A percentile compares a stretch with the other conserved stretches of the same genome.
Evolutionary conservation across 208 protist species (phyloP).

Genomic region (Acanthamoeba divionensis): DNA sequence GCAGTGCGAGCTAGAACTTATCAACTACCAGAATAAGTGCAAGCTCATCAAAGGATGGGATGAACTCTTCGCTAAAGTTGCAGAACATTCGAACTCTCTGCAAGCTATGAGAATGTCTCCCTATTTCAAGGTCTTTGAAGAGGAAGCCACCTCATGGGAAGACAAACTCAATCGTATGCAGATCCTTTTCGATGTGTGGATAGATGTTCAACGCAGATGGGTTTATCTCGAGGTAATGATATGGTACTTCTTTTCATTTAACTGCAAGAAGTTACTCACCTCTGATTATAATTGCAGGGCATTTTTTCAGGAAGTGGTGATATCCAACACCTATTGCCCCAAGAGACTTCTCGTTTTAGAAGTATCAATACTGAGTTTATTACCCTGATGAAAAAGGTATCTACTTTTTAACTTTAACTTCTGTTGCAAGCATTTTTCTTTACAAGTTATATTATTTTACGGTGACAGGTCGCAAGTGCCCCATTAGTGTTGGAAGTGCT

Average conservation of each 20-base stretch:
- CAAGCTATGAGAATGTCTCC: conserved; percentile 93
- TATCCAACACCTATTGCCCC: conserved; percentile 92
- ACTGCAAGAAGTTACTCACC: background rate
- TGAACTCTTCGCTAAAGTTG: conserved; percentile 90
- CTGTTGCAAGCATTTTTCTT: background rate
- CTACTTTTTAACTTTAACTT: background rate
- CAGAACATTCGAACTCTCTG: conserved; percentile 92
- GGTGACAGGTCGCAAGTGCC: conserved; percentile 58
- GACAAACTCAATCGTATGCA: conserved; percentile 89
- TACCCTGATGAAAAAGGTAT: conserved; percentile 88
- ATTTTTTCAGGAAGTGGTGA: conserved; percentile 94
- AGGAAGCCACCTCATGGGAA: conserved; percentile 88
- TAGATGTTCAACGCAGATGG: conserved; percentile 96
- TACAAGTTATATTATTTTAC: conserved; percentile 60
- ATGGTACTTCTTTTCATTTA: background rate
- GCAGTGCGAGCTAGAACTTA: conserved; percentile 88
- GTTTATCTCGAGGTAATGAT: conserved; percentile 92
- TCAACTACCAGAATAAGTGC: conserved; percentile 92
- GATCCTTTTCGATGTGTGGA: conserved; percentile 90
- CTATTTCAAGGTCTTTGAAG: conserved; percentile 91
- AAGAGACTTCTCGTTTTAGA: conserved; percentile 91
- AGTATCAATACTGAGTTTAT: conserved; percentile 91
- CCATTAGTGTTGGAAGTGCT: conserved; percentile 91
- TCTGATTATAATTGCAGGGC: conserved; percentile 65
- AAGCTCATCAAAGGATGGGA: conserved; percentile 96